phyloP scores from a whole-genome alignment of 148 eudicot genomes.

The Fagopyrum homotropicum region DNA sequence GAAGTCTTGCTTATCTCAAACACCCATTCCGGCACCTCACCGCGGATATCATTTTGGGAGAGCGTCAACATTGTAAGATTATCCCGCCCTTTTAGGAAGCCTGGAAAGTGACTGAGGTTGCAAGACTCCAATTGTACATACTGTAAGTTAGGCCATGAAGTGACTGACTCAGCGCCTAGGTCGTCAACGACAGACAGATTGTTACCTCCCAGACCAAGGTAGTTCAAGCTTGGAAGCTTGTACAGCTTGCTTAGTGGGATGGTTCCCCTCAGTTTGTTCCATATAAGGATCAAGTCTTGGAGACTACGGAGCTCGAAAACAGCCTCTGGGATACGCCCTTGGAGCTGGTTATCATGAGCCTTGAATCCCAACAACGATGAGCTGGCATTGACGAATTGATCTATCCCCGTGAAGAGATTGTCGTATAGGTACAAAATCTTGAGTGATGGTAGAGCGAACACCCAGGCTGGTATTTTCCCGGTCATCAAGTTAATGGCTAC shows the following conservation, averaged over 20 bases:
- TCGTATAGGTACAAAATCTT: neutral
- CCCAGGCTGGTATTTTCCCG: constrained; percentile 23
- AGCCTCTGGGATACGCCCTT: constrained; percentile 11
- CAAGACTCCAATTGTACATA: neutral
- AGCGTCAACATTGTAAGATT: constrained; percentile 5
- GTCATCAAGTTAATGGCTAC: constrained; percentile 10
- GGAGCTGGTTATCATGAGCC: neutral
- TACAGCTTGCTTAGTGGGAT: constrained; percentile 11
- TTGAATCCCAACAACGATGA: neutral
- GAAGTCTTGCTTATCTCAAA: neutral
- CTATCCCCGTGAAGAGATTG: neutral
- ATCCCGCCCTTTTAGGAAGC: neutral
- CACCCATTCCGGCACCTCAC: neutral
- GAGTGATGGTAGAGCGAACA: constrained; percentile 17
- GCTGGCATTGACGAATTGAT: neutral
- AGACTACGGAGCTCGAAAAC: constrained; percentile 10
- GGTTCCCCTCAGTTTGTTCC: constrained; percentile 20
- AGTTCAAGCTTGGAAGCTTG: neutral
- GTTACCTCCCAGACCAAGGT: constrained; percentile 8
- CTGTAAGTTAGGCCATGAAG: neutral
- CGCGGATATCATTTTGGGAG: constrained; percentile 7
- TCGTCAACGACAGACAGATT: neutral
- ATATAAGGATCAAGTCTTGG: neutral
- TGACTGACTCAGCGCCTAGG: neutral
- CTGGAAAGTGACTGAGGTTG: constrained; percentile 16